Base-by-base conservation (phyloP, 2,329 filamentous ascomycete species). In the Ilyonectria robusta region DNA sequence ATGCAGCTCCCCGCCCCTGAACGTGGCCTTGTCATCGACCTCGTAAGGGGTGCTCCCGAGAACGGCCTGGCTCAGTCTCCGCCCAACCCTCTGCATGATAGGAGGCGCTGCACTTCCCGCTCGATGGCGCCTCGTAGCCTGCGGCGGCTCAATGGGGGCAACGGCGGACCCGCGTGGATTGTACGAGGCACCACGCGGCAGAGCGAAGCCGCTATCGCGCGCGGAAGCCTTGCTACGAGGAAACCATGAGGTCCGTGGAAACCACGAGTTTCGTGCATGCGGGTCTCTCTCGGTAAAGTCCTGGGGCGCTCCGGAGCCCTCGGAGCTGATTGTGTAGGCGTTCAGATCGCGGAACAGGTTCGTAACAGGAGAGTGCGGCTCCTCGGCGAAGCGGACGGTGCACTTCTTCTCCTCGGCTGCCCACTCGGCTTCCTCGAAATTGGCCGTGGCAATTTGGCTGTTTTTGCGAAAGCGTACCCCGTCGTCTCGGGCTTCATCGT, bases 21-120 rank as follows among this genome's bases (percentile, higher is more conserved):
- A 6, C 48, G 59, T 66, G 17, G 64, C 64, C 47, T 55, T 66
- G 17, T 66, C 59, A 15, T 66, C 63, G n/a, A 55, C 59, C 11
- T 63, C 64, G 11, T 59, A 63, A 26, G 63, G 63, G 31, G 59
- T 66, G 37, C 64, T 56, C 19, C 31, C 54, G 2, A 26, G 26
- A 11, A 31, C 26, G 33, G 48, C 48, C 26, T 19, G 13, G n/a
- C 29, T 51, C 17, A 31, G 48, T 11, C 48, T 33, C 4, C 48
- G 26, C 4, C 21, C 48, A n/a, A 26, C 15, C 29, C 29, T 33
- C 26, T 51, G 29, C 29, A 51, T 33, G 8, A 21, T 17, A 5
- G 48, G 26, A 7, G 48, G 29, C 8, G 29, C 26, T 6, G 19
- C n/a, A 26, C 48, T 51, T n/a, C 17, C 26, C 17, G 19, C n/a